phyloP scores from a whole-genome alignment of 176 grass and related monocot genomes.

The Aegilops sharonensis region DNA sequence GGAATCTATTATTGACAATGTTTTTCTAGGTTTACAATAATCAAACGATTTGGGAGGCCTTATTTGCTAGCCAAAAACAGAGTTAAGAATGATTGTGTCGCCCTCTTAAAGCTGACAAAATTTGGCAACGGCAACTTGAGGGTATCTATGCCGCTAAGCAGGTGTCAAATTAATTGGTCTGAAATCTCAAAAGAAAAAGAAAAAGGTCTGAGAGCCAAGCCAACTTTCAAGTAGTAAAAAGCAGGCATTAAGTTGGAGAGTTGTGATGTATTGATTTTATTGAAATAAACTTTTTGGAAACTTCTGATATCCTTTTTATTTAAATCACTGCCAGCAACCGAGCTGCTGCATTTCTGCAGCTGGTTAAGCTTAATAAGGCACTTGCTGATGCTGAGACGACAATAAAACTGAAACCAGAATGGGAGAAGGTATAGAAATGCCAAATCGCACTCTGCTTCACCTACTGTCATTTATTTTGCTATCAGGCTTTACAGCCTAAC shows the following conservation, averaged over 20 bases:
- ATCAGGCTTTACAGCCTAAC: conserved; percentile 31
- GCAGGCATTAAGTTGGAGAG: background rate
- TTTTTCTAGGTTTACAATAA: background rate
- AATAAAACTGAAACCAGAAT: conserved; percentile 75
- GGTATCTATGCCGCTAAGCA: background rate
- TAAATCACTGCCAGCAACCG: conserved; percentile 60
- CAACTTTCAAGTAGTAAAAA: background rate
- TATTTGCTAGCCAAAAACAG: background rate
- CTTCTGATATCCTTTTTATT: conserved; percentile 27
- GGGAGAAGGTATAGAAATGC: conserved; percentile 80
- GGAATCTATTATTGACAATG: background rate
- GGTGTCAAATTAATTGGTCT: background rate
- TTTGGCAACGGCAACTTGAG: background rate
- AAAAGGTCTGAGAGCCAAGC: background rate
- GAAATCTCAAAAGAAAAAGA: background rate
- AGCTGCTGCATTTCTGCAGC: conserved; percentile 84
- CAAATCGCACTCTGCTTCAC: conserved; percentile 7
- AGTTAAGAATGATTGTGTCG: background rate
- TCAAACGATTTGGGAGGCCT: background rate
- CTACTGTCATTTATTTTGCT: conserved; percentile 21
- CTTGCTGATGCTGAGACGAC: conserved; percentile 90
- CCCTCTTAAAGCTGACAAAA: background rate
- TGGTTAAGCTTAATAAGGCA: conserved; percentile 96
- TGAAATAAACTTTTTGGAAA: background rate
- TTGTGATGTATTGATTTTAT: background rate